Evolutionary conservation across 2,329 filamentous ascomycete species (phyloP), one percentile per base, ranked within the genome.

Genomic region (Arthrobotrys entomopaga): DNA sequence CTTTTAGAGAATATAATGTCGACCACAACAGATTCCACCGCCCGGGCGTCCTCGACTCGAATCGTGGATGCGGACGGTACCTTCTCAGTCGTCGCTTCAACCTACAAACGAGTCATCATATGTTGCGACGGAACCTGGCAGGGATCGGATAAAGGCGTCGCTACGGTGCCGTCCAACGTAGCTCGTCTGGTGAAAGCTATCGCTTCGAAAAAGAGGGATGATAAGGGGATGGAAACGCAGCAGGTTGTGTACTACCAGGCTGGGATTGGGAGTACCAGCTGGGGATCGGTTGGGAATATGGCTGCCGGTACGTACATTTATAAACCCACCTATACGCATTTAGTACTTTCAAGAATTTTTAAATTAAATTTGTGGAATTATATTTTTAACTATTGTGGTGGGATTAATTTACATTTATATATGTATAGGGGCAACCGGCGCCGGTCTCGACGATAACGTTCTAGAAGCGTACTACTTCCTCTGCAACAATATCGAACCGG

Each of bases 391-490:
- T 6, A 6, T 13, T 40, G 7, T 40, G 6, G 6, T 40, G 7
- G 34, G 13, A 40, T 40, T 40, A n/a, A n/a, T n/a, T n/a, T n/a
- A n/a, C n/a, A n/a, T n/a, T n/a, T 34, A 6, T 7, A 34, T 34
- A 1, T 46, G n/a, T 40, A 58, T 19, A 79, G 78, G 77, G 26
- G 77, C 76, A 13, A 78, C 77, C 19, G 78, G 77, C 38, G 63
- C 71, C 20, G 78, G 78, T 16, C 70, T 79, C n/a, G 65, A 67
- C 22, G 78, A 79, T 65, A 78, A 89, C 65, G 84, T 90, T 61
- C 84, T 87, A 8, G 87, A 89, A 79, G 86, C 87, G 0, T 90
- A 90, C 78, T 83, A 85, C 7, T 89, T 88, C 78, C 81, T 89
- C 1, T 88, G 86, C 66, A 84, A 85, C 77, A 89, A 89, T 80